A percentile compares a stretch with the other conserved stretches of the same genome.
Evolutionary conservation across 805 yeast genomes (phyloP).

Genomic region (Candida fluviatilis): DNA sequence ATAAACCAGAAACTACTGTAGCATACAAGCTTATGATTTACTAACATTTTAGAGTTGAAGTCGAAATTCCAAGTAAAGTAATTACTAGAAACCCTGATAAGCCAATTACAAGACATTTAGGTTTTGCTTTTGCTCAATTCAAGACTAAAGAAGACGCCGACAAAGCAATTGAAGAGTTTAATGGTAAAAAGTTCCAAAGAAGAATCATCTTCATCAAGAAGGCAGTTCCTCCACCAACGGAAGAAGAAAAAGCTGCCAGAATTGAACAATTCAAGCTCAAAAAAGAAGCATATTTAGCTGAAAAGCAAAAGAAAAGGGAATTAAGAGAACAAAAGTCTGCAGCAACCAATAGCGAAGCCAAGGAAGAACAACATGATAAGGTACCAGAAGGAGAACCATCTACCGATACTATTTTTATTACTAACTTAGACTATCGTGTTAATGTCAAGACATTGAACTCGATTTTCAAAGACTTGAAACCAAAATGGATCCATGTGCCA

Average conservation of each 20-base stretch:
- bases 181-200: constrained; percentile 41
- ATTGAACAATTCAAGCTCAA: constrained; percentile 30
- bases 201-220: constrained; percentile 48
- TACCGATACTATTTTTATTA: constrained; percentile 55
- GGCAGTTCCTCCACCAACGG: constrained; percentile 51
- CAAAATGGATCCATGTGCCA: constrained; percentile 60
- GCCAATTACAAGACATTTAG: constrained; percentile 43
- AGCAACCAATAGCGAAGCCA: neutral
- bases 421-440: constrained; percentile 53
- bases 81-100: constrained; percentile 30
- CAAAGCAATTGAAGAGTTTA: constrained; percentile 38
- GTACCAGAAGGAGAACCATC: constrained; percentile 52
- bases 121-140: constrained; percentile 60
- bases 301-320: constrained; percentile 16
- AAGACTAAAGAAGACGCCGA: constrained; percentile 41
- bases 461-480: constrained; percentile 45
- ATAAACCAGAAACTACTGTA: too few relatives aligned
- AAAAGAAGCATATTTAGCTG: constrained; percentile 16
- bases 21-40: too few relatives aligned
- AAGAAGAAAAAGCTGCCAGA: constrained; percentile 38
- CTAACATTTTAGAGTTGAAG: constrained; percentile 24
- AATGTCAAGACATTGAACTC: constrained; percentile 43
- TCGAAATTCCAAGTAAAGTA: constrained; percentile 48
- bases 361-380: constrained; percentile 7
- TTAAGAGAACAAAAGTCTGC: constrained; percentile 10